Evolutionary conservation across 352 stramenopile genomes (phyloP).

Genomic region (Phytophthora constricta): DNA sequence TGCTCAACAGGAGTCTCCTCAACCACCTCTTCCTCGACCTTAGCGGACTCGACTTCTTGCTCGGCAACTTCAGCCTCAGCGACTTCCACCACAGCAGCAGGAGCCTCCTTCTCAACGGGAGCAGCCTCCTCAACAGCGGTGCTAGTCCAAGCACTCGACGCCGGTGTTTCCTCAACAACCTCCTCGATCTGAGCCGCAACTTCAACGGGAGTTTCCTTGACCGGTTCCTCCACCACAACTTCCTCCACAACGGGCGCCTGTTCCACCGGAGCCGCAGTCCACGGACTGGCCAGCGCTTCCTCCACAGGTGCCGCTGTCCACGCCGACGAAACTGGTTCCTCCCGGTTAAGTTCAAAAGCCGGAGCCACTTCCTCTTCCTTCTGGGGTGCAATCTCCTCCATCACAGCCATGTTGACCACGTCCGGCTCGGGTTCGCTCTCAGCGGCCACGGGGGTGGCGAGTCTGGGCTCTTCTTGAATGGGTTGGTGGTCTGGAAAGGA

Average conservation of each 20-base stretch:
- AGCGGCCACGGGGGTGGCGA: slow-evolving; percentile 10
- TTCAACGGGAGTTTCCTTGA: slow-evolving; percentile 12
- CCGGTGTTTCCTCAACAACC: slow-evolving; percentile 16
- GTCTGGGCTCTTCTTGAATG: slow-evolving; percentile 26
- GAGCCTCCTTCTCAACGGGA: slow-evolving; percentile 33
- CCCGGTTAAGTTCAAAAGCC: slow-evolving; percentile 26
- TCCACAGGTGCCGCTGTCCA: slow-evolving; percentile 26
- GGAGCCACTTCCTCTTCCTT: slow-evolving; percentile 20
- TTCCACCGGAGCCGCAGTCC: slow-evolving; percentile 11
- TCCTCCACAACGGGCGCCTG: slow-evolving; percentile 9
- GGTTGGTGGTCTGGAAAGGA: slow-evolving; percentile 51
- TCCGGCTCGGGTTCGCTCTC: slow-evolving; percentile 45
- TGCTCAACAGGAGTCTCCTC: slow-evolving; percentile 10
- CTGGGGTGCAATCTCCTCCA: slow-evolving; percentile 29
- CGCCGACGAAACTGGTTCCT: slow-evolving; percentile 17
- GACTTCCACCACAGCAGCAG: slow-evolving; percentile 12
- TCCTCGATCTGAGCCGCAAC: slow-evolving; percentile 21
- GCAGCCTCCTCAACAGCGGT: too few relatives aligned
- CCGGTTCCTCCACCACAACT: slow-evolving; percentile 13
- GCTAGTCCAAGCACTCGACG: slow-evolving; percentile 52
- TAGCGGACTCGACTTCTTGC: too few relatives aligned
- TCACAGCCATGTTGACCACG: slow-evolving; percentile 35
- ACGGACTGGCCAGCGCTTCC: slow-evolving; percentile 12
- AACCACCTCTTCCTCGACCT: slow-evolving; percentile 14
- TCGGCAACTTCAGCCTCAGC: slow-evolving; percentile 27